Base-by-base conservation (phyloP, 108 stramenopile species). In the Cyclotella sp. region DNA sequence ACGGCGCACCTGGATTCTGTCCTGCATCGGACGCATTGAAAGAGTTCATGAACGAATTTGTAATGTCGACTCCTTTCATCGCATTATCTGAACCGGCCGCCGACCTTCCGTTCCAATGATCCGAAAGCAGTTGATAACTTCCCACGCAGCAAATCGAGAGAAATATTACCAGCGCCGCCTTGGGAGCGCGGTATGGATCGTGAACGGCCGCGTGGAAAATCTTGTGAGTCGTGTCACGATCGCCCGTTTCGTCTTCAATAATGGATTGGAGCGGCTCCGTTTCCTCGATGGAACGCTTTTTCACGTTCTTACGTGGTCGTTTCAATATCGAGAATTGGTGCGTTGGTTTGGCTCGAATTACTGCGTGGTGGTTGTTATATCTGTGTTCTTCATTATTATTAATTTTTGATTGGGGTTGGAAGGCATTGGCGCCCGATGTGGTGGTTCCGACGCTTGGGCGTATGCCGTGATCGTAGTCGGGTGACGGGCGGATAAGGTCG, bases 151-250 rank as follows among this genome's bases (percentile, higher is more conserved):
- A 70, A 28, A 80, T 42, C 13, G 69, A 55, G 11, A 73, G 44
- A n/a, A 73, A 74, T 21, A 80, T 58, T 16, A 34, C 67, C 19
- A 80, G 43, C 29, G 72, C 79, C 18, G 57, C 43, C 43, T 68
- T 73, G 42, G 79, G 79, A 58, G 79, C 72, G 21, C 79, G 68
- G 42, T 46, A 21, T 29, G 27, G 72, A 62, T 73, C 72, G 39
- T 46, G 65, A 72, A 0, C 28, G 11, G 12, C 21, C 4, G 42
- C 24, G 34, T 47, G 27, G 43, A 18, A 27, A 45, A 27, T 19
- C 9, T 30, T 60, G 40, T 52, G 15, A 51, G 12, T 69, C 60
- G 58, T 6, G 21, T 22, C 29, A 8, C 41, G 4, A 54, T 42
- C n/a, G 28, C 58, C 22, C 47, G 45, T n/a, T 54, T 39, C 52